Evolutionary conservation across 352 stramenopile species (phyloP).

Genomic region (Pelagophyceae sp.): DNA sequence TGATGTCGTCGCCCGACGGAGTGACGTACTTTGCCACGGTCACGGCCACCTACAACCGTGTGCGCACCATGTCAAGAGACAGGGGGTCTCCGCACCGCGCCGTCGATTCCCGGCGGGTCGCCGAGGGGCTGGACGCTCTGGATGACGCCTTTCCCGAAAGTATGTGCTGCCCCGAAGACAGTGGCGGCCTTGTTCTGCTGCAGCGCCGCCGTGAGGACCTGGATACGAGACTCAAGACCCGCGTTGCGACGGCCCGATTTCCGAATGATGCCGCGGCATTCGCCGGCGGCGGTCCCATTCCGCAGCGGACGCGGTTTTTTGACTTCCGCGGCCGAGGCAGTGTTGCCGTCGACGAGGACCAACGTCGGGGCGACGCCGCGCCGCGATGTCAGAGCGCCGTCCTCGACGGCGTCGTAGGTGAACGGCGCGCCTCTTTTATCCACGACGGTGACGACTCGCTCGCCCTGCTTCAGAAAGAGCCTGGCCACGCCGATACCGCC

Average conservation of each 20-base stretch:
- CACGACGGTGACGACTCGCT: constrained; percentile 59
- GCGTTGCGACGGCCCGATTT: too few species aligned
- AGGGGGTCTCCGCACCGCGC: not conserved
- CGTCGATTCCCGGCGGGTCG: not conserved
- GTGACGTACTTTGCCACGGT: constrained; percentile 67
- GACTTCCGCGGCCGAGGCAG: not conserved
- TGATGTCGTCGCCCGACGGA: constrained; percentile 62
- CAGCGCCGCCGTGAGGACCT: constrained; percentile 55
- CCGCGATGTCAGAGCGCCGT: constrained; percentile 2
- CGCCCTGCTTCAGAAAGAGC: constrained; percentile 44
- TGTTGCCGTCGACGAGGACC: constrained; percentile 43
- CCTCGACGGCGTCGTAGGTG: constrained; percentile 16
- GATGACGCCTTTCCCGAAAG: constrained; percentile 66
- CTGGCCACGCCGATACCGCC: constrained; percentile 53
- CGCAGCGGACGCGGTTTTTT: too few species aligned
- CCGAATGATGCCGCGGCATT: too few species aligned
- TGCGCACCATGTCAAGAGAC: not conserved
- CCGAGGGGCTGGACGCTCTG: constrained; percentile 58
- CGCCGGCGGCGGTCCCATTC: too few species aligned
- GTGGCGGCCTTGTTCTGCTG: constrained; percentile 53
- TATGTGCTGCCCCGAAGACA: constrained; percentile 39
- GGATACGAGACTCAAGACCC: too few species aligned
- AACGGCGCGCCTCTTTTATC: constrained; percentile 46
- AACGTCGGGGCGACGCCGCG: not conserved
- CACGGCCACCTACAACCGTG: constrained; percentile 52